phyloP scores from a whole-genome alignment of 2,329 filamentous ascomycete genomes.

The Venturia effusa region DNA sequence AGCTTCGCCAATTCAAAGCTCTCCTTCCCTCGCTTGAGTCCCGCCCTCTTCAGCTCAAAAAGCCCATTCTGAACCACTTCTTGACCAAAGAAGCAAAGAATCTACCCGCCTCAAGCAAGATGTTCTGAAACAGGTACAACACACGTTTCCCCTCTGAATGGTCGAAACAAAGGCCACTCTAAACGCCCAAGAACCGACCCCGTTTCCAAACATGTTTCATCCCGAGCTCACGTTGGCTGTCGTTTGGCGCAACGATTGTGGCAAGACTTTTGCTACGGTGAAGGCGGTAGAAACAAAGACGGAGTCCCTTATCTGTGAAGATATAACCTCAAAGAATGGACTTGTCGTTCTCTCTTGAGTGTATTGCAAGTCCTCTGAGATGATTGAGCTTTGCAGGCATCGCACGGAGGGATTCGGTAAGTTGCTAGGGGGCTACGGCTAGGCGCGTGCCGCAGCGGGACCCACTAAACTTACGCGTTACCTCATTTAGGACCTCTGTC shows the following conservation, averaged over 20 bases:
- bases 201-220: slow-evolving; percentile 1
- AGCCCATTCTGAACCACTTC: background rate
- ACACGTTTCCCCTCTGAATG: background rate
- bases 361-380: background rate
- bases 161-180: background rate
- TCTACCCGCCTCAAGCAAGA: background rate
- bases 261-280: background rate
- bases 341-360: background rate
- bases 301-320: background rate
- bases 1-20: no score
- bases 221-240: background rate
- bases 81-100: background rate
- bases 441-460: no score
- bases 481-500: background rate
- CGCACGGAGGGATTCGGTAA: background rate
- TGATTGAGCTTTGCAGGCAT: background rate
- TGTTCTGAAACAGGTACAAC: background rate
- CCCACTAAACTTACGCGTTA: background rate
- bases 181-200: background rate
- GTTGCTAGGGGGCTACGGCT: background rate
- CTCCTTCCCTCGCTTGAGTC: no score
- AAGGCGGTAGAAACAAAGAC: background rate
- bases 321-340: background rate
- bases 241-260: background rate
- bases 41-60: background rate